Base-by-base conservation (phyloP, 768 basidiomycete genomes). In the Termitomyces titanicus region DNA sequence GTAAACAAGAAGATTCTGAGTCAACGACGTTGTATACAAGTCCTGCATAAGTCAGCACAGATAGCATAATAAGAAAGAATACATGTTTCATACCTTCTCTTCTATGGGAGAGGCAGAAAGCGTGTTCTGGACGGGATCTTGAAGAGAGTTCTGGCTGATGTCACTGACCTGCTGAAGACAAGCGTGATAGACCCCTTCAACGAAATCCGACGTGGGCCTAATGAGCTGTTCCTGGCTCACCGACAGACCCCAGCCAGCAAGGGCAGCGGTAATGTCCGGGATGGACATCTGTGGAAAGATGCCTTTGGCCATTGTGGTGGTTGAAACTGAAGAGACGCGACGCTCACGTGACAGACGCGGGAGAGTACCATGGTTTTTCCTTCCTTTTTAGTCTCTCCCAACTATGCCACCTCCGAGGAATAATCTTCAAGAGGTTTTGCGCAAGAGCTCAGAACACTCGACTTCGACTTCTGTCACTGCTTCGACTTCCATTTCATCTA, bases 81-180 rank as follows among this genome's bases (percentile, higher is more conserved):
- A 24, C 13, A 33, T 10, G 6, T 0, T 17, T 4, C 29, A 15
- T 25, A 91, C 91, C 59, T 79, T 77, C 56, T 84, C 81, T 2
- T 80, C 74, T 18, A 78, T 72, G 11, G 79, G 77, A 0, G 83
- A 74, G 2, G 75, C 71, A 13, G 74, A 70, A 35, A 92, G 67
- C 0, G 82, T 77, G 33, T 73, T 75, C 57, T 86, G 80, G 0
- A 81, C 76, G 0, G 89, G 80, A 2, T 81, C 78, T 55, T 81
- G 77, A 5, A 93, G 76, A 27, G 71, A 68, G 9, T 85, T 83
- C 33, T 79, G 76, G 29, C 76, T 76, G 52, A 93, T 74, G 49
- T 80, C 79, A 5, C 86, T 86, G 54, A 90, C 82, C 63, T 88
- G 85, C 39, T 86, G 79, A 39, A 93, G 77, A 64, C 89, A 89